Evolutionary conservation across 768 basidiomycete genomes (phyloP), one percentile per base, ranked within the genome.

Genomic region (Phylloporus sp.): DNA sequence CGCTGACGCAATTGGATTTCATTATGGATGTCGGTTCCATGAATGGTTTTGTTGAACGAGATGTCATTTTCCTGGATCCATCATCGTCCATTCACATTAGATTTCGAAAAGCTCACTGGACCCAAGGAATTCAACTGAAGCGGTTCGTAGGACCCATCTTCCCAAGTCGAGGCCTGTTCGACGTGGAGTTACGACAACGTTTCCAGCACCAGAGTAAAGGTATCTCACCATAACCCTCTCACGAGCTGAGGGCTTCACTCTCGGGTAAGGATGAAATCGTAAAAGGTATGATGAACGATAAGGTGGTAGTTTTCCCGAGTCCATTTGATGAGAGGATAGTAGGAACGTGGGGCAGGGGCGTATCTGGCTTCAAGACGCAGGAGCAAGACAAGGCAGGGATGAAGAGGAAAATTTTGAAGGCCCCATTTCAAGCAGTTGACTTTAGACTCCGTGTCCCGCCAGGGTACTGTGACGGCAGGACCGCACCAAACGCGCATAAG

Each of bases 221-320:
- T 17, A 36, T 43, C 49, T n/a, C 38, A 64, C 65, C 53, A 26
- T 6, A 15, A 63, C 38, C 49, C 48, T 63, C 56, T 65, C 63
- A 54, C 52, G 61, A 33, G 28, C 22, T 44, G 56, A 58, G 2
- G 29, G 43, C 20, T 54, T 58, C 24, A 38, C 35, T 29, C 64
- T 61, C 34, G 63, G 62, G 47, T 64, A 64, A 27, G 63, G 63
- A 45, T 64, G 63, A 18, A 50, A 67, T 17, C 63, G 47, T 22
- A 61, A 35, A 6, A 67, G 37, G 27, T 67, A 52, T 1, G 63
- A 65, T 2, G 61, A 63, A 11, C 63, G 58, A 38, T 66, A 65
- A 31, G 56, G 39, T 1, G 63, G 65, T 0, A 65, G 48, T 0
- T 52, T 34, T 0, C 35, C 32, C 0, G 40, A 27, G 32, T 64